These are phyloP conservation scores for Claviceps citrina DNA, from an alignment of 2,329 filamentous ascomycete genomes.

Conservation along the genomic window DNA sequence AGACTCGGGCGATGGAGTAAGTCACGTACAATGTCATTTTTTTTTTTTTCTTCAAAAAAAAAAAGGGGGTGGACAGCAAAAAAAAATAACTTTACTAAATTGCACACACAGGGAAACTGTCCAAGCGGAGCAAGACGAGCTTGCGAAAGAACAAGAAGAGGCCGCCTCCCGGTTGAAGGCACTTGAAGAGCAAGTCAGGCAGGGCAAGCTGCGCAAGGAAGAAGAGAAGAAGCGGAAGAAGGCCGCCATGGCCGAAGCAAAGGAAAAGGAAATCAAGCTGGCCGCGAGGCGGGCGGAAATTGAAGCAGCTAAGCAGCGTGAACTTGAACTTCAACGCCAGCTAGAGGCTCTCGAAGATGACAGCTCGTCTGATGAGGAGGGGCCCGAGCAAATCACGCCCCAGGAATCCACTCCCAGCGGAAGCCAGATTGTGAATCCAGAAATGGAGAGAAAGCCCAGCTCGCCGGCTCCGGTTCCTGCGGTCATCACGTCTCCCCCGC, in stretches of 20 bases:
- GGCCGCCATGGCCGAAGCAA: slow-evolving; percentile 70
- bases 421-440: slow-evolving; percentile 37
- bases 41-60: too few species aligned
- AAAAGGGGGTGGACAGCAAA: too few species aligned
- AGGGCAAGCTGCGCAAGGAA: slow-evolving; percentile 88
- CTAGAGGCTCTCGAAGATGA: slow-evolving; percentile 62
- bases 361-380: slow-evolving; percentile 65
- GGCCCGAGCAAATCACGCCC: slow-evolving; percentile 51
- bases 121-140: slow-evolving; percentile 60
- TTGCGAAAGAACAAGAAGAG: slow-evolving; percentile 64
- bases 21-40: slow-evolving; percentile 23
- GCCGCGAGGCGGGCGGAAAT: slow-evolving; percentile 80
- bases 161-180: slow-evolving; percentile 71
- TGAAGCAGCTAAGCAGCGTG: slow-evolving; percentile 76
- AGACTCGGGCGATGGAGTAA: slow-evolving; percentile 69
- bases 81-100: too few species aligned
- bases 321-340: slow-evolving; percentile 77
- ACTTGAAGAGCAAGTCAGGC: slow-evolving; percentile 83
- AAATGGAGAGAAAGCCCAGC: slow-evolving; percentile 36
- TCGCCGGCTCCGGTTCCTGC: slow-evolving; percentile 38
- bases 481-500: slow-evolving; percentile 33
- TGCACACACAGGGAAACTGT: slow-evolving; percentile 47
- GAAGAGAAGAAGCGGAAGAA: slow-evolving; percentile 91
- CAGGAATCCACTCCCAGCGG: slow-evolving; percentile 39
- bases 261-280: slow-evolving; percentile 74